A percentile compares a stretch with the other conserved stretches of the same genome.
These are phyloP conservation scores for Lasiodiplodia hormozganensis DNA, from an alignment of 2,329 filamentous ascomycete species.

Conservation along the genomic window DNA sequence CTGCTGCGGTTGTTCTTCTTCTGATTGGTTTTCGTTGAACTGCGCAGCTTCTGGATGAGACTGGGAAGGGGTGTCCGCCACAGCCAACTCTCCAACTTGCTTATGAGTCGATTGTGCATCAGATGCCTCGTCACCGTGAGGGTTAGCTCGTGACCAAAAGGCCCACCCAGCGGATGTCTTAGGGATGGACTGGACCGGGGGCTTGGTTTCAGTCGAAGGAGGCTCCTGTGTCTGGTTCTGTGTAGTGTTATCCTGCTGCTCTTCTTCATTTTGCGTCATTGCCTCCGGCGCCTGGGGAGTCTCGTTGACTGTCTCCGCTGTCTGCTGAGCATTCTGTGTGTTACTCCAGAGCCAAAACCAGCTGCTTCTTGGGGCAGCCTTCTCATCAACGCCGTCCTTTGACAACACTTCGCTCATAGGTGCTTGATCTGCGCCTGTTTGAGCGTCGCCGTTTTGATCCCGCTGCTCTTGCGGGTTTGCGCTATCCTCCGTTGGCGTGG, in stretches of 20 bases:
- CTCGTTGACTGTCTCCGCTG: slow-evolving; percentile 29
- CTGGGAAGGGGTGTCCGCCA: slow-evolving; percentile 58
- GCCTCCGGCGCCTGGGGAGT: not conserved
- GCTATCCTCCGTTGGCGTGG: slow-evolving; percentile 44
- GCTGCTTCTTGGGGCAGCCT: slow-evolving; percentile 43
- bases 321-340: slow-evolving; percentile 50
- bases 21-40: slow-evolving; percentile 52
- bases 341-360: slow-evolving; percentile 60
- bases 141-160: slow-evolving; percentile 74
- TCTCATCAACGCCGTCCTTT: slow-evolving; percentile 22
- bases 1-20: slow-evolving; percentile 33
- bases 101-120: slow-evolving; percentile 65
- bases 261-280: not conserved
- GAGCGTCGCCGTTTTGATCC: slow-evolving; percentile 38
- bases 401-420: not conserved
- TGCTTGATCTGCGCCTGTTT: slow-evolving; percentile 1
- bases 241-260: not conserved
- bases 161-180: slow-evolving; percentile 72
- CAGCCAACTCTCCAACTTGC: slow-evolving; percentile 58
- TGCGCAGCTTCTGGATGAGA: slow-evolving; percentile 59
- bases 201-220: slow-evolving; percentile 30
- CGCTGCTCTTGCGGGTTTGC: slow-evolving; percentile 32
- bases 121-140: slow-evolving; percentile 59
- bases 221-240: not conserved
- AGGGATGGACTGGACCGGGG: slow-evolving; percentile 44